These are phyloP conservation scores for Nitzschia putrida DNA, from an alignment of 108 stramenopile genomes.

Conservation along the genomic window DNA sequence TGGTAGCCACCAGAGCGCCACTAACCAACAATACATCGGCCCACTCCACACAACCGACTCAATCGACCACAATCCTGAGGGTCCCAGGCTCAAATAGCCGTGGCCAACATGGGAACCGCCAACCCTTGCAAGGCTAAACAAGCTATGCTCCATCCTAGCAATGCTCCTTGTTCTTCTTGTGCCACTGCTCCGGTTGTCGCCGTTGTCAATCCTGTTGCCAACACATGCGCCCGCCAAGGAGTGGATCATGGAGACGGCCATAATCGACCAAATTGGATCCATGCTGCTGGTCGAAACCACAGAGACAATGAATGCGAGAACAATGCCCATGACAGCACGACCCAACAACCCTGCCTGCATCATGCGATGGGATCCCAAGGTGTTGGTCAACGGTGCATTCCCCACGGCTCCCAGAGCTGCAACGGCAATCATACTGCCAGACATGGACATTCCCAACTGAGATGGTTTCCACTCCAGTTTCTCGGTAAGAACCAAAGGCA, in stretches of 20 bases:
- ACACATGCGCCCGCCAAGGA: constrained; percentile 64
- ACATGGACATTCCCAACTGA: constrained; percentile 68
- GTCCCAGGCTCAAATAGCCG: constrained; percentile 32
- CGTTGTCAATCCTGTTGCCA: constrained; percentile 78
- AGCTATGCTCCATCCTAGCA: constrained; percentile 81
- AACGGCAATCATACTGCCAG: constrained; percentile 56
- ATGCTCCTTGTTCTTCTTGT: constrained; percentile 57
- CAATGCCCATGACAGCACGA: constrained; percentile 29
- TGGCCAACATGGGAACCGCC: constrained; percentile 65
- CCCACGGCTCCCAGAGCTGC: constrained; percentile 67
- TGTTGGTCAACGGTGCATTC: constrained; percentile 52
- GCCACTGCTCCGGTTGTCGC: constrained; percentile 67
- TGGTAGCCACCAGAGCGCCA: not conserved
- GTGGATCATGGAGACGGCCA: constrained; percentile 42
- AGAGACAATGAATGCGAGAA: constrained; percentile 42
- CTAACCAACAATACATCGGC: constrained; percentile 30
- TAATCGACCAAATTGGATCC: constrained; percentile 4
- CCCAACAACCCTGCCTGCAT: constrained; percentile 42
- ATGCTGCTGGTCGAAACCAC: not conserved
- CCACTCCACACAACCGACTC: constrained; percentile 28
- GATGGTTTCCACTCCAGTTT: constrained; percentile 46
- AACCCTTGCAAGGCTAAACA: constrained; percentile 75
- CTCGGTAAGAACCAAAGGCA: constrained; percentile 63
- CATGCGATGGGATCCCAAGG: constrained; percentile 43
- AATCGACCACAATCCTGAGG: constrained; percentile 30